phyloP scores from a whole-genome alignment of 441 rosid species.

The Eutrema salsugineum region DNA sequence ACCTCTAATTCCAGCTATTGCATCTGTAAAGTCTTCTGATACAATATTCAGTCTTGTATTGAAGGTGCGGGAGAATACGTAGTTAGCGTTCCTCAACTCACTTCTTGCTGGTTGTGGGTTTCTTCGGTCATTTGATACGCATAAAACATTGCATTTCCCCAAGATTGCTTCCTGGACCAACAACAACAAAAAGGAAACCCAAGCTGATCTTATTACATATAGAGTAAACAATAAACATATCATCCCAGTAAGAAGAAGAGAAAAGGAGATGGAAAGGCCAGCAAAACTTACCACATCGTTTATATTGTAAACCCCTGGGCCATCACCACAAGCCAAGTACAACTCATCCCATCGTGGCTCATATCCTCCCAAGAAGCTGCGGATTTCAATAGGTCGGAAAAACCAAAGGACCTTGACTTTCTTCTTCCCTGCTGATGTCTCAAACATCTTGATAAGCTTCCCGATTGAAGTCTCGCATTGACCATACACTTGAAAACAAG shows the following conservation, averaged over 20 bases:
- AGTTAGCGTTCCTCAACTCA: conserved; percentile 40
- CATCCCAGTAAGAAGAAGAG: background rate
- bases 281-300: conserved; percentile 41
- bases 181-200: background rate
- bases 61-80: conserved; percentile 44
- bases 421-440: conserved; percentile 40
- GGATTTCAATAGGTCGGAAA: conserved; percentile 50
- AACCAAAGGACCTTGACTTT: conserved; percentile 55
- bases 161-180: conserved; percentile 41
- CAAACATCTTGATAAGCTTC: conserved; percentile 45
- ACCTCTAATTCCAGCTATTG: conserved; percentile 57
- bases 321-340: conserved; percentile 57
- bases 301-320: conserved; percentile 35
- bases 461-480: conserved; percentile 42
- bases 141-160: conserved; percentile 53
- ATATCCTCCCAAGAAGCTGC: conserved; percentile 39
- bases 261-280: background rate
- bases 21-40: conserved; percentile 34
- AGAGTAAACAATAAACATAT: background rate
- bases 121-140: conserved; percentile 48
- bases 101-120: conserved; percentile 39
- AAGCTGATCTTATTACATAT: background rate
- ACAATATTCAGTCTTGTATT: conserved; percentile 40
- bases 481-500: conserved; percentile 13
- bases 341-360: conserved; percentile 54